Base-by-base conservation (phyloP, 2,329 filamentous ascomycete genomes). In the Calonectria crousiana region DNA sequence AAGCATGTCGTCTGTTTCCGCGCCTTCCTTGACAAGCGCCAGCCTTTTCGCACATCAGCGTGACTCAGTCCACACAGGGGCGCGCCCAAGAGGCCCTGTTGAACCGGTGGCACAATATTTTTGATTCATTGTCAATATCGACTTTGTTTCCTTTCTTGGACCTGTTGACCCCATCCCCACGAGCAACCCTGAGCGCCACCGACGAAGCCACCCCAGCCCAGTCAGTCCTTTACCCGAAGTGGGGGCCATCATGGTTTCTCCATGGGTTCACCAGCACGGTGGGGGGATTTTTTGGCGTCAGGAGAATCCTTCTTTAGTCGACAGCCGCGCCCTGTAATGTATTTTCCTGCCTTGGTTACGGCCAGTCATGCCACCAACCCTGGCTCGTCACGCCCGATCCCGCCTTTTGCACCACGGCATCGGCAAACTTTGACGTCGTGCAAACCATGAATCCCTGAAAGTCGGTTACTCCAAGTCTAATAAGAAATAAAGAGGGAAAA, bases 251-350 rank as follows among this genome's bases (percentile, higher is more conserved):
- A 23, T 65, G 26, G 60, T 18, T 65, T 65, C 60, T 65, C 60
- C 38, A 65, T 65, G 34, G 56, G 56, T 62, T 62, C 56, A 62
- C 56, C 23, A 18, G 36, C 36, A n/a, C n/a, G 38, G 56, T 62
- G 36, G 56, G 53, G 53, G 53, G 30, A 20, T 16, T 5, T 38
- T 38, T 60, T 62, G 41, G 56, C 41, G 56, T 62, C 56, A 62
- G 26, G 51, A 58, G 75, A 38, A 75, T 76, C 18, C 13, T 75
- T 4, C 23, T 34, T 0, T 51, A 60, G 13, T 62, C 56, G 56
- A 62, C 56, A 62, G 28, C 36, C 13, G 5, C 56, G 56, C 56
- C 56, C 56, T 62, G 18, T 41, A 62, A 34, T 41, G 1, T 38
- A 6, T 41, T 36, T 62, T 38, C 56, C 16, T 8, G 23, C 36